phyloP scores from a whole-genome alignment of 208 protist species.

The Vickermania ingenoplastis region DNA sequence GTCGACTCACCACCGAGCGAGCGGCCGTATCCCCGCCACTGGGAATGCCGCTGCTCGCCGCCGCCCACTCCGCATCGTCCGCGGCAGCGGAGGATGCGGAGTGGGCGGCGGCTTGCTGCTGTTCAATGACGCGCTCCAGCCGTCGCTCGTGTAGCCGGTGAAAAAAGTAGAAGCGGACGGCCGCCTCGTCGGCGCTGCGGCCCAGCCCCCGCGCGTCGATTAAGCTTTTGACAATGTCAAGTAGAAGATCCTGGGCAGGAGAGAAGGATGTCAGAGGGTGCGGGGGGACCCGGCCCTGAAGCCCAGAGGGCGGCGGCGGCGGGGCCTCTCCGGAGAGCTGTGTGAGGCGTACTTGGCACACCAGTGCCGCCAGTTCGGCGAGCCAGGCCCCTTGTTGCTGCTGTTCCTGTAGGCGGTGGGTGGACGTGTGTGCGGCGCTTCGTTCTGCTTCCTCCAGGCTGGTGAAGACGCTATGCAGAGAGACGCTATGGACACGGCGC shows the following conservation, averaged over 20 bases:
- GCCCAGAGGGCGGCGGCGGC: neutral
- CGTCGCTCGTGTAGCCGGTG: slow-evolving; percentile 23
- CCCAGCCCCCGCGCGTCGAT: slow-evolving; percentile 25
- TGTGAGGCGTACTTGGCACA: slow-evolving; percentile 39
- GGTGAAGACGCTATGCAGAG: neutral
- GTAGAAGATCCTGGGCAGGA: slow-evolving; percentile 12
- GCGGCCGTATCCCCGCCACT: neutral
- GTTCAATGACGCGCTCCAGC: neutral
- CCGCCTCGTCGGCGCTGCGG: slow-evolving; percentile 60
- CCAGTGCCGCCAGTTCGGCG: slow-evolving; percentile 26
- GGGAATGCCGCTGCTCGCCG: neutral
- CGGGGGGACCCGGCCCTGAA: too few relatives aligned
- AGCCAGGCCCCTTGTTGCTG: slow-evolving; percentile 7
- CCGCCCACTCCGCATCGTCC: neutral
- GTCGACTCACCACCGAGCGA: neutral
- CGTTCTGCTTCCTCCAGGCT: neutral
- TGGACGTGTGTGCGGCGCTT: neutral
- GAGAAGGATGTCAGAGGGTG: too few relatives aligned
- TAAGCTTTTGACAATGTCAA: slow-evolving; percentile 67
- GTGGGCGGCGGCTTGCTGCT: neutral
- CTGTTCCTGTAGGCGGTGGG: neutral
- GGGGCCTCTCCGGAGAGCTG: slow-evolving; percentile 47
- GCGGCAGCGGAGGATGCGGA: too few relatives aligned
- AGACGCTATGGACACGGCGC: neutral
- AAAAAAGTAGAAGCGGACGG: slow-evolving; percentile 64